Evolutionary conservation across 768 basidiomycete genomes (phyloP), one percentile per base, ranked within the genome.

Genomic region (Tricholoma flavovirens): DNA sequence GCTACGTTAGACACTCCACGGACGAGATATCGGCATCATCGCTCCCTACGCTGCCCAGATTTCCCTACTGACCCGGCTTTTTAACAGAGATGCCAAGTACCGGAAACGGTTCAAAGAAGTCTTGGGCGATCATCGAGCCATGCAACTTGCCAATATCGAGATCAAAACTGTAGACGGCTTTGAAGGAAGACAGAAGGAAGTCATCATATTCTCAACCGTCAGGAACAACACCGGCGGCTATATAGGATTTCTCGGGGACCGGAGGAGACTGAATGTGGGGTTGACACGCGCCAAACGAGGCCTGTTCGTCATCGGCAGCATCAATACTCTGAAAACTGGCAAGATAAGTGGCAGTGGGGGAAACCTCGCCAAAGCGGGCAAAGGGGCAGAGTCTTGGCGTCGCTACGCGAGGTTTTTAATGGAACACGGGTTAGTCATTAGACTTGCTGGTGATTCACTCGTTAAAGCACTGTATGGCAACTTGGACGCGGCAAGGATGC

Each of bases 141-240:
- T 80, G 71, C 84, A 94, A 60, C 68, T 92, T 6, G 65, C 72
- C 0, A 68, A 80, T 52, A 79, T 97, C 51, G 93, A 96, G 69
- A 81, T 96, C 64, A 91, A 90, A 73, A 96, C 93, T 0, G 93
- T 97, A 12, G 93, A 97, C 63, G 93, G 93, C 17, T 97, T 95
- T 68, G 92, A 97, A 69, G 93, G 93, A 11, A 80, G 92, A 45
- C 92, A 97, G 74, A 96, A 96, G 73, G 88, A 92, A 29, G 83
- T 96, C 40, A 90, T 97, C 59, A 78, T 97, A 42, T 94, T 97
- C 69, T 92, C 90, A 40, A 94, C 93, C 3, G 93, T 94, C 49
- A 79, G 94, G 52, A 90, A 88, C 67, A 97, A 97, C 64, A 63
- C 75, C 2, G 71, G 70, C 1, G 91, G 92, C 9, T 76, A 83